Evolutionary conservation across 1,139 yeast species (phyloP).

Genomic region (Taphrina confusa): DNA sequence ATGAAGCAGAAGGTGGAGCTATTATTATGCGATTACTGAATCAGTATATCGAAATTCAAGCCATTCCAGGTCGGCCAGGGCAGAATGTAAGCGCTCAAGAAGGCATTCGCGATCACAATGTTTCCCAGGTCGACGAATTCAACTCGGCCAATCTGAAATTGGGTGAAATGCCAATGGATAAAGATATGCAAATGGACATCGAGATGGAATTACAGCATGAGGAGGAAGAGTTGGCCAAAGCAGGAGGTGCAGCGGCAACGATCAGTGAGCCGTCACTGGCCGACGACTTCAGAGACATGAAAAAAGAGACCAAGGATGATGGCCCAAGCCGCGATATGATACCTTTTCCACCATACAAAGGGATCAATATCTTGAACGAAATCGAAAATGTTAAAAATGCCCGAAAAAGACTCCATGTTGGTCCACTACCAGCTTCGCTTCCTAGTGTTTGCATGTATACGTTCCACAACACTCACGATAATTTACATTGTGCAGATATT

Average conservation of each 20-base stretch:
- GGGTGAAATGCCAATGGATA: constrained; percentile 82
- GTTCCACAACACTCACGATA: constrained; percentile 84
- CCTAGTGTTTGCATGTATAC: constrained; percentile 99
- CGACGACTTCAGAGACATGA: constrained; percentile 53
- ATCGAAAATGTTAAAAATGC: constrained; percentile 79
- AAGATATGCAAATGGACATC: constrained; percentile 79
- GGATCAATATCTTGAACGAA: constrained; percentile 74
- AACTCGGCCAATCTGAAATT: constrained; percentile 73
- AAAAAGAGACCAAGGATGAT: constrained; percentile 51
- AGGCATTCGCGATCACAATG: constrained; percentile 63
- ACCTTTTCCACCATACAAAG: constrained; percentile 83
- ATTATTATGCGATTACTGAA: constrained; percentile 80
- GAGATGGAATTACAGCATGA: constrained; percentile 77
- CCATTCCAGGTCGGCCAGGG: constrained; percentile 48
- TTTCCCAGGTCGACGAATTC: constrained; percentile 57
- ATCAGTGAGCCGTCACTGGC: constrained; percentile 50
- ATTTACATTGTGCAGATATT: constrained; percentile 78
- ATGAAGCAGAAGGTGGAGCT: constrained; percentile 90
- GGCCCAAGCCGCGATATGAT: constrained; percentile 72
- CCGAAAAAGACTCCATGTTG: constrained; percentile 67
- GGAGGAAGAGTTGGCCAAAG: constrained; percentile 56
- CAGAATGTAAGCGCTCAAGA: constrained; percentile 55
- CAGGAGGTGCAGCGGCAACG: constrained; percentile 12
- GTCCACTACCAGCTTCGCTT: constrained; percentile 69
- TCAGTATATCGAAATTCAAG: constrained; percentile 76